Conservation (phyloP, 768 basidiomycete genomes). For the Suillus clintonianus region DNA sequence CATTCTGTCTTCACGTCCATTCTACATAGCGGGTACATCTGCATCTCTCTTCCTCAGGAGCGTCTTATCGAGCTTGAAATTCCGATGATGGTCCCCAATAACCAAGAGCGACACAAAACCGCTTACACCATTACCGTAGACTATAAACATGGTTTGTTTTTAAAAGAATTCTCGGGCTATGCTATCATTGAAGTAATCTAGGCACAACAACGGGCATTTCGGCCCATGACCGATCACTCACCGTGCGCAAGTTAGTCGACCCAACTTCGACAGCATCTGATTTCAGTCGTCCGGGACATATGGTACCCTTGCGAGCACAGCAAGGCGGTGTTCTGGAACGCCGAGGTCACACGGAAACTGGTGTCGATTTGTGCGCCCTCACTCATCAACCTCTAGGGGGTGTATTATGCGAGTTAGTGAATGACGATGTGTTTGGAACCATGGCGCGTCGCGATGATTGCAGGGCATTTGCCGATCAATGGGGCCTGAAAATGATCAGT, state of each 20-base stretch:
- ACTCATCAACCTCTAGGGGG: slow-evolving; percentile 66
- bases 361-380: slow-evolving; percentile 81
- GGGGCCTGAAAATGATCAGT: slow-evolving; percentile 93
- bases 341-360: slow-evolving; percentile 91
- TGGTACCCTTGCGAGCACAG: slow-evolving; percentile 89
- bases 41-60: slow-evolving; percentile 75
- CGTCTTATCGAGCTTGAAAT: slow-evolving; percentile 78
- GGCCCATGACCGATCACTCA: slow-evolving; percentile 89
- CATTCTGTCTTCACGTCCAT: slow-evolving; percentile 6
- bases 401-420: slow-evolving; percentile 92
- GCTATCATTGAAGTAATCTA: slow-evolving; percentile 26
- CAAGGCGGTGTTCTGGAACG: slow-evolving; percentile 82
- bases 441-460: slow-evolving; percentile 96
- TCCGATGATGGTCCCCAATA: slow-evolving; percentile 89
- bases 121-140: slow-evolving; percentile 97
- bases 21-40: slow-evolving; percentile 91
- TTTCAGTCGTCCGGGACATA: slow-evolving; percentile 91
- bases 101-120: slow-evolving; percentile 88
- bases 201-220: slow-evolving; percentile 97
- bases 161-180: background rate
- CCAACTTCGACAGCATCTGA: slow-evolving; percentile 55
- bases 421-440: slow-evolving; percentile 81
- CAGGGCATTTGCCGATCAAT: slow-evolving; percentile 83
- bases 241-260: slow-evolving; percentile 82
- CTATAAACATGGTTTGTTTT: slow-evolving; percentile 71